These are phyloP conservation scores for Arabis alpina DNA, from an alignment of 345 rosid genomes.

Conservation along the genomic window DNA sequence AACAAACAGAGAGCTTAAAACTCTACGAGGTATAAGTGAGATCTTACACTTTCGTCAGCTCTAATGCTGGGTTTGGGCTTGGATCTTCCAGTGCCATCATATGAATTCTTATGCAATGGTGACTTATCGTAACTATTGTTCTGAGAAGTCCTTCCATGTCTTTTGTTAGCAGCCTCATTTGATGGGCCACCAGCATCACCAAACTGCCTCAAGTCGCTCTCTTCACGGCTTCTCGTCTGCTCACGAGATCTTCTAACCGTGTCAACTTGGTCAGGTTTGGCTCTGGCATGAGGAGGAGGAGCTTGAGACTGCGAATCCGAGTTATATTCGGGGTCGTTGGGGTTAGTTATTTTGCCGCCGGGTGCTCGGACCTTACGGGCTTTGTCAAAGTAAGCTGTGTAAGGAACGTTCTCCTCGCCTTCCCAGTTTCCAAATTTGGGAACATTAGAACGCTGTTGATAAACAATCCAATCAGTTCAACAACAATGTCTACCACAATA, in stretches of 20 bases:
- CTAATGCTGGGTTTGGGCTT: constrained; percentile 49
- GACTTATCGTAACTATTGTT: constrained; percentile 67
- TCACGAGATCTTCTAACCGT: constrained; percentile 48
- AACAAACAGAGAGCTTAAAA: constrained; percentile 11
- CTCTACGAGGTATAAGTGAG: too few relatives aligned
- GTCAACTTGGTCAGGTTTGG: constrained; percentile 52
- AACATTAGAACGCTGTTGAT: constrained; percentile 73
- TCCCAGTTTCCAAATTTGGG: constrained; percentile 96
- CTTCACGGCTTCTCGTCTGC: constrained; percentile 37
- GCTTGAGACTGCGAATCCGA: constrained; percentile 53
- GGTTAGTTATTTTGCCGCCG: constrained; percentile 61
- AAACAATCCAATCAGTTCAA: constrained; percentile 29
- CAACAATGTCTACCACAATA: neutral
- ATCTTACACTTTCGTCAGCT: constrained; percentile 73
- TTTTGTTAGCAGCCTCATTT: constrained; percentile 49
- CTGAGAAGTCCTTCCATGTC: constrained; percentile 60
- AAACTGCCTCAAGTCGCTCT: constrained; percentile 46
- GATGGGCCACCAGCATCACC: constrained; percentile 56
- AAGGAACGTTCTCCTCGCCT: constrained; percentile 74
- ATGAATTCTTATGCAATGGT: constrained; percentile 62
- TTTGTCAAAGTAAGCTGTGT: constrained; percentile 84
- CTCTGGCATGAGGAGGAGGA: constrained; percentile 52
- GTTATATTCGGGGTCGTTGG: constrained; percentile 75
- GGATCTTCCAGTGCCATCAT: constrained; percentile 64
- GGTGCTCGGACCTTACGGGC: constrained; percentile 68